These are phyloP conservation scores for Thermomucor indicae-seudaticae DNA, from an alignment of 371 early-diverging fungal genomes.

Conservation along the genomic window DNA sequence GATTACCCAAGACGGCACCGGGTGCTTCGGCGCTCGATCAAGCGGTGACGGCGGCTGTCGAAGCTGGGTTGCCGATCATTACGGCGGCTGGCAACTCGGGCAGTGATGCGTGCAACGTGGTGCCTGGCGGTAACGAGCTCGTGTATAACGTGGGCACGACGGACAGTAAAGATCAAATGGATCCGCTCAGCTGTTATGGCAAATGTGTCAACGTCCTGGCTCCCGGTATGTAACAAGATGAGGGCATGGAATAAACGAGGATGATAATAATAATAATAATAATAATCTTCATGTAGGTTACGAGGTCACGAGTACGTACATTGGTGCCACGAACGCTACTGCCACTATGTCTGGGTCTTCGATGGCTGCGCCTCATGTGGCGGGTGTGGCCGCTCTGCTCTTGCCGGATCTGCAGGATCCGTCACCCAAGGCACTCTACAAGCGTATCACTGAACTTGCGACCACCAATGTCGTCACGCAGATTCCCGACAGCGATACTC, in stretches of 20 bases:
- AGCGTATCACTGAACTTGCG: constrained; percentile 10
- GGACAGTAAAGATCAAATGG: constrained; percentile 42
- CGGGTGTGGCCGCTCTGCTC: constrained; percentile 68
- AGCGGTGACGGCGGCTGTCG: constrained; percentile 45
- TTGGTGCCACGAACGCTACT: constrained; percentile 23
- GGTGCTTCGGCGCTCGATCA: constrained; percentile 19
- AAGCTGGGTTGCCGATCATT: constrained; percentile 52
- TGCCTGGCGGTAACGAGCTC: constrained; percentile 59
- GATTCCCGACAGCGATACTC: constrained; percentile 4
- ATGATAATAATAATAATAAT: background rate
- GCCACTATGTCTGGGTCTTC: constrained; percentile 71
- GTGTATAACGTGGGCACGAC: constrained; percentile 71
- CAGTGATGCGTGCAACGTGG: constrained; percentile 62
- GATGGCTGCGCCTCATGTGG: constrained; percentile 78
- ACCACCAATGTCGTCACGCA: constrained; percentile 8
- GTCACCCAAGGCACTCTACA: constrained; percentile 26
- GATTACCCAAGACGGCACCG: constrained; percentile 19
- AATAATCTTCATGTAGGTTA: constrained; percentile 9
- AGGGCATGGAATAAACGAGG: background rate
- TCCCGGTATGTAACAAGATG: constrained; percentile 34
- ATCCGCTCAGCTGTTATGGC: constrained; percentile 52
- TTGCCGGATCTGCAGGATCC: constrained; percentile 11
- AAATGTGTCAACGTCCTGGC: constrained; percentile 59
- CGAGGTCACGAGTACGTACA: constrained; percentile 36
- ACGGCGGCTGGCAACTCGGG: constrained; percentile 78